These are phyloP conservation scores for Aotearoamyces nothofagi DNA, from an alignment of 2,329 filamentous ascomycete genomes.

Conservation along the genomic window DNA sequence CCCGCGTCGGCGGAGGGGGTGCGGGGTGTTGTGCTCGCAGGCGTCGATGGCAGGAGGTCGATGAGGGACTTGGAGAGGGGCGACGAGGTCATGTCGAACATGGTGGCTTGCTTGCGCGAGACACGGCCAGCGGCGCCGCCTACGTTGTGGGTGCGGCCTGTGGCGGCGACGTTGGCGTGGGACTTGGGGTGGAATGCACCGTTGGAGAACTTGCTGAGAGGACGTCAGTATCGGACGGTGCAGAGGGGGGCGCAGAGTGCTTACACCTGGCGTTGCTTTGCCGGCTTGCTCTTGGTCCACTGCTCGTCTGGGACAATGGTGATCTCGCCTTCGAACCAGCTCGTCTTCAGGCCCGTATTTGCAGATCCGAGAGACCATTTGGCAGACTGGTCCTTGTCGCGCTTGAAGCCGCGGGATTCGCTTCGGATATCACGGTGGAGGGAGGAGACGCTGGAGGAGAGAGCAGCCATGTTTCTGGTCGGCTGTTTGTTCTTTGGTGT, in stretches of 20 bases:
- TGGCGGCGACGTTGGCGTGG: conserved; percentile 12
- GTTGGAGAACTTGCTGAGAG: no score
- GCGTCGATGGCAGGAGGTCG: conserved; percentile 15
- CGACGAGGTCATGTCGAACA: conserved; percentile 8
- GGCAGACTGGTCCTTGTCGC: conserved; percentile 15
- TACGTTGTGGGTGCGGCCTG: conserved; percentile 1
- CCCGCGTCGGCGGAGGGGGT: conserved; percentile 10
- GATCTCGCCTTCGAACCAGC: conserved; percentile 5
- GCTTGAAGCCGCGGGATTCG: conserved; percentile 13
- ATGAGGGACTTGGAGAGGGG: conserved; percentile 16
- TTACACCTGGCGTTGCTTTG: conserved; percentile 10
- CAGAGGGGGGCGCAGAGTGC: conserved; percentile 1
- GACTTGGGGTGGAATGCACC: conserved; percentile 10
- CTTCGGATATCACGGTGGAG: conserved; percentile 18
- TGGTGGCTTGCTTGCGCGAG: conserved; percentile 10
- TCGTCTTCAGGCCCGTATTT: no score
- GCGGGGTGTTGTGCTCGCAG: conserved; percentile 13
- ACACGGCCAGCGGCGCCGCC: conserved; percentile 5
- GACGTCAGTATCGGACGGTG: no score
- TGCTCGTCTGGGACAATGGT: conserved; percentile 5
- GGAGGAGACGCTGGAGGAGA: no score
- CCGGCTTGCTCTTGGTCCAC: conserved; percentile 10
- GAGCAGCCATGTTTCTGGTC: no score
- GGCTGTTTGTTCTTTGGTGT: no score
- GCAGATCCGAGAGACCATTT: conserved; percentile 16